Base-by-base conservation (phyloP, 495 filamentous ascomycete genomes). In the Thozetella sp. region DNA sequence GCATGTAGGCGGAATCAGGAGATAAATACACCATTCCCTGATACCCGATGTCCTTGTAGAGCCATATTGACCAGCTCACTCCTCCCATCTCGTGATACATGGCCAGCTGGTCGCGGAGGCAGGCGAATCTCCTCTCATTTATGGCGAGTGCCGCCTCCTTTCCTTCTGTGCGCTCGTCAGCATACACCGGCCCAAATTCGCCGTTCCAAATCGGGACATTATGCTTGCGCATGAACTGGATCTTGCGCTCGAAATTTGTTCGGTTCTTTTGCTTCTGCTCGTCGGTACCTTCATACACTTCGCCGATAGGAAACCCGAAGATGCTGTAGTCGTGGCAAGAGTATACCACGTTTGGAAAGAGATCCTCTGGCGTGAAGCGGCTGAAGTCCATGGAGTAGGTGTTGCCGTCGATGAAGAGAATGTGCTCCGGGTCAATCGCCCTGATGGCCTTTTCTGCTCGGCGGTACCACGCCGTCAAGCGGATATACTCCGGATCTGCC, bases 171-270 rank as follows among this genome's bases (percentile, higher is more conserved):
- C 63, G 59, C 6, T 75, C 72, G 22, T 67, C 64, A 2, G 80
- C 81, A 63, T 88, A 88, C 1, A 88, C 85, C 1, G 86, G 86
- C 0, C 86, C 86, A 56, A 87, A 89, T 60, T 89, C 86, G 53
- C 86, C 86, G 62, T 89, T 89, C 86, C 86, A 89, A 25, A 69
- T 69, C 2, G 85, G 80, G 2, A 82, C 77, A 15, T 69, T 65
- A n/a, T 83, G 68, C 19, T 76, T 59, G 27, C 73, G 74, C 86
- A 88, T 87, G 67, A 85, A 87, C 27, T 80, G 65, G 2, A 79
- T 81, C 71, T 89, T 89, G 25, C 83, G 73, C 56, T 79, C 67
- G 62, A 83, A 88, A 12, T 72, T 63, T 13, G 67, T 69, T 53
- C 76, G 71, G 1, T 88, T 72, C 10, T 59, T 65, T 3, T 73